These are phyloP conservation scores for Leishmania tarentolae DNA, from an alignment of 208 protist genomes.

Conservation along the genomic window DNA sequence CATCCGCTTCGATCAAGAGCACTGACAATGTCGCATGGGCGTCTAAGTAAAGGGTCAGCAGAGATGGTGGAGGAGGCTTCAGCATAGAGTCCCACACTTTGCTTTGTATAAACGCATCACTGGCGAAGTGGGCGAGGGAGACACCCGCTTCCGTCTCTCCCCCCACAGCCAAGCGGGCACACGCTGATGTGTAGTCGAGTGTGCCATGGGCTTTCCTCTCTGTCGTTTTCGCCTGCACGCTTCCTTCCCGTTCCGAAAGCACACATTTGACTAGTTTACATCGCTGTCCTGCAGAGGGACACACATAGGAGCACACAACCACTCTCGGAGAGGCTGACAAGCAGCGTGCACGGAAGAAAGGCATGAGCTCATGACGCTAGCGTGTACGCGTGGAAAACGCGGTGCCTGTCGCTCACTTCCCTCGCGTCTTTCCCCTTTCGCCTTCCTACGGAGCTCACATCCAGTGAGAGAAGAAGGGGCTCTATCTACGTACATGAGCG, in stretches of 20 bases:
- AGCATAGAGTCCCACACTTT: background rate
- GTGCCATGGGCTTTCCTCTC: background rate
- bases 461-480: background rate
- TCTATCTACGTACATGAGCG: constrained; percentile 4
- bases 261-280: background rate
- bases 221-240: background rate
- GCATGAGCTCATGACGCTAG: background rate
- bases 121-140: background rate
- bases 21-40: background rate
- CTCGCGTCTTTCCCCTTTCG: too few species aligned
- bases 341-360: background rate
- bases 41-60: background rate
- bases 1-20: background rate
- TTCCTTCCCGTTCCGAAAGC: background rate
- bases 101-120: background rate
- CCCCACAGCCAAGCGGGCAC: background rate
- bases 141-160: background rate
- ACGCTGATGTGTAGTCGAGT: background rate
- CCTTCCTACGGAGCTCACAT: too few species aligned
- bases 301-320: background rate
- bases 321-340: background rate
- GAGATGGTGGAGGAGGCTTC: background rate
- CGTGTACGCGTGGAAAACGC: background rate
- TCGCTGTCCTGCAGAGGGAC: background rate
- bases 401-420: background rate